Percentiles rank a stretch among this genome's conserved stretches.
Evolutionary conservation across 2,329 filamentous ascomycete genomes (phyloP).

Genomic region (Pseudofabraea citricarpa): DNA sequence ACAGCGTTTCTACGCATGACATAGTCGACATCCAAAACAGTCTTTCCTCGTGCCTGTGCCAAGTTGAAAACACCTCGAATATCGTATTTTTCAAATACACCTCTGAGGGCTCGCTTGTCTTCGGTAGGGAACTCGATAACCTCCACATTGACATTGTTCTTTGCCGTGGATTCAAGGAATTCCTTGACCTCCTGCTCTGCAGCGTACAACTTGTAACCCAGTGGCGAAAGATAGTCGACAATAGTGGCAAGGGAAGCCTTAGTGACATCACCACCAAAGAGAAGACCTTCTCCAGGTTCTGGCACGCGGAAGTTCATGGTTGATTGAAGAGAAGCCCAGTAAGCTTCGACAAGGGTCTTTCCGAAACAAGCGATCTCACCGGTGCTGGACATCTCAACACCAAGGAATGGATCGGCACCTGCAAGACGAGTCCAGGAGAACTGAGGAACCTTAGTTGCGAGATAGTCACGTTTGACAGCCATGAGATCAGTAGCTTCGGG

Average conservation of each 20-base stretch:
- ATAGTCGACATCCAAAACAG: conserved; percentile 87
- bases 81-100: conserved; percentile 96
- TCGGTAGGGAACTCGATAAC: conserved; percentile 96
- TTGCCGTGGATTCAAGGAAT: conserved; percentile 69
- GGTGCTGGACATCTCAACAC: conserved; percentile 95
- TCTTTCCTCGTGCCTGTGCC: conserved; percentile 77
- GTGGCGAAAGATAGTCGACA: conserved; percentile 79
- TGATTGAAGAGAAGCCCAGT: conserved; percentile 94
- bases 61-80: conserved; percentile 96
- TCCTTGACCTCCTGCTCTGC: conserved; percentile 77
- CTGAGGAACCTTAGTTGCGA: conserved; percentile 96
- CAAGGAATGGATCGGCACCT: conserved; percentile 93
- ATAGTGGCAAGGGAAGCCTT: conserved; percentile 70
- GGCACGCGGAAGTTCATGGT: conserved; percentile 99
- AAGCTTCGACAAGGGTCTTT: conserved; percentile 90
- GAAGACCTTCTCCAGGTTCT: conserved; percentile 87
- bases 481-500: conserved; percentile 85
- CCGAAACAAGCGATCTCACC: conserved; percentile 99
- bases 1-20: conserved; percentile 98
- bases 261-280: conserved; percentile 81
- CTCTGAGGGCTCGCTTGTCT: conserved; percentile 89
- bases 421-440: conserved; percentile 99
- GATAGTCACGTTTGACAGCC: conserved; percentile 81
- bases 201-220: conserved; percentile 92
- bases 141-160: conserved; percentile 68